These are phyloP conservation scores for Blastobotrys indianensis DNA, from an alignment of 1,139 yeast species.

Conservation along the genomic window DNA sequence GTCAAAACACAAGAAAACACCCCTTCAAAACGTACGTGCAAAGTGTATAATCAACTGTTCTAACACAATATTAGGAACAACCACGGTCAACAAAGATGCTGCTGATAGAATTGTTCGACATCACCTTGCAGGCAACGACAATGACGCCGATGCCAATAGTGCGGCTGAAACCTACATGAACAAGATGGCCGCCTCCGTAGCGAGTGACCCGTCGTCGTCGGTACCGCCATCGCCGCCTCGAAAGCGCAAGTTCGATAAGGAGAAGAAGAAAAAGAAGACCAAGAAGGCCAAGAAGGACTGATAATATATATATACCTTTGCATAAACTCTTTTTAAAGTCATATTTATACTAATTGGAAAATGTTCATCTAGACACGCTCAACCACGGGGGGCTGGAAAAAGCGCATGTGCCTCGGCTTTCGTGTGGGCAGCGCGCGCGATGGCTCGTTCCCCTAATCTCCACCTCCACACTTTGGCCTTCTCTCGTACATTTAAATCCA, in stretches of 20 bases:
- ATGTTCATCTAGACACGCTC: no score
- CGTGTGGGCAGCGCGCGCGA: no score
- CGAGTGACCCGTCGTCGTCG: no score
- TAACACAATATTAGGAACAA: conserved; percentile 10
- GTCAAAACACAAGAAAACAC: conserved; percentile 41
- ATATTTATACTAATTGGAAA: no score
- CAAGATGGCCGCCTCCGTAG: conserved; percentile 11
- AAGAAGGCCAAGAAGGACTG: conserved; percentile 4
- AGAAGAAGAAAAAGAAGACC: conserved; percentile 1
- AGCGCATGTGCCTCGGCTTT: neutral
- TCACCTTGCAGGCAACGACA: conserved; percentile 36
- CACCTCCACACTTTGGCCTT: no score
- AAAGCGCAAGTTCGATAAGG: neutral
- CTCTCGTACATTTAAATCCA: neutral
- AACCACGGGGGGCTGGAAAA: no score
- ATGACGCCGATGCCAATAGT: conserved; percentile 1
- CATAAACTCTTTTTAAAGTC: no score
- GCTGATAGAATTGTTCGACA: conserved; percentile 43
- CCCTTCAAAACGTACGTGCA: conserved; percentile 5
- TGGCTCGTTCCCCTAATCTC: neutral
- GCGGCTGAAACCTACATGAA: conserved; percentile 10
- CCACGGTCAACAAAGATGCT: conserved; percentile 31
- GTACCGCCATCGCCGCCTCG: no score
- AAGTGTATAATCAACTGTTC: neutral
- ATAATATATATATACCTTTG: no score